phyloP scores from a whole-genome alignment of 768 basidiomycete species.

The Suillus paluster region DNA sequence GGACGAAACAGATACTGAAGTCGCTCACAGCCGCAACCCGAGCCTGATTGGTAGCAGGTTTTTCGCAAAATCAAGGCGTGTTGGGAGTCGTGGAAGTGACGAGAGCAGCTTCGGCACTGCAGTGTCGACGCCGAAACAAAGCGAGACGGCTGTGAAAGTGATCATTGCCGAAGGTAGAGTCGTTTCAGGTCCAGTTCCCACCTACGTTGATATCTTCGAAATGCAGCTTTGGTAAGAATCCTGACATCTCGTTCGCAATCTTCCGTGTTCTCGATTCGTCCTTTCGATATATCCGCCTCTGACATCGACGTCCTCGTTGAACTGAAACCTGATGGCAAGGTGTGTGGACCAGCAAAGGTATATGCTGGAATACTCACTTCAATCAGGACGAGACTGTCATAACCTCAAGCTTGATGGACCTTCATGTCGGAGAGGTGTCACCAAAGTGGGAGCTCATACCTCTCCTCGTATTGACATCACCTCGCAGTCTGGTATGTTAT shows the following conservation, averaged over 20 bases:
- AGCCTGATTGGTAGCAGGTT: constrained; percentile 83
- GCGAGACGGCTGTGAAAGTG: constrained; percentile 56
- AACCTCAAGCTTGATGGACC: constrained; percentile 64
- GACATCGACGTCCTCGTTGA: constrained; percentile 70
- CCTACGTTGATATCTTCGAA: constrained; percentile 8
- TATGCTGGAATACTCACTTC: constrained; percentile 11
- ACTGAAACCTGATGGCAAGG: constrained; percentile 73
- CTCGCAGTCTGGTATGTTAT: constrained; percentile 59
- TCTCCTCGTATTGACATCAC: constrained; percentile 59
- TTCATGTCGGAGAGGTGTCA: constrained; percentile 56
- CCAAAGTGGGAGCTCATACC: constrained; percentile 35
- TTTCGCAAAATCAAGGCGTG: constrained; percentile 51
- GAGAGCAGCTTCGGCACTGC: constrained; percentile 45
- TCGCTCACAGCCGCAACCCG: constrained; percentile 52
- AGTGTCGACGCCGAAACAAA: constrained; percentile 26
- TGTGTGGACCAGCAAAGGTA: constrained; percentile 31
- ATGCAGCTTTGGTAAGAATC: constrained; percentile 46
- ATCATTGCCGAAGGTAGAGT: constrained; percentile 47
- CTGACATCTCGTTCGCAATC: constrained; percentile 51
- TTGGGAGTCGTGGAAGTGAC: constrained; percentile 46
- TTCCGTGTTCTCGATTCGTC: constrained; percentile 32
- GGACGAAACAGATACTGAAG: constrained; percentile 31
- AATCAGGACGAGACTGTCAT: constrained; percentile 72
- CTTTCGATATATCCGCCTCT: constrained; percentile 62
- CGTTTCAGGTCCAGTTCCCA: background rate